Percentiles rank a stretch among this genome's conserved stretches.
Conservation (phyloP, 208 protist genomes). For the Leishmania martiniquensis region DNA sequence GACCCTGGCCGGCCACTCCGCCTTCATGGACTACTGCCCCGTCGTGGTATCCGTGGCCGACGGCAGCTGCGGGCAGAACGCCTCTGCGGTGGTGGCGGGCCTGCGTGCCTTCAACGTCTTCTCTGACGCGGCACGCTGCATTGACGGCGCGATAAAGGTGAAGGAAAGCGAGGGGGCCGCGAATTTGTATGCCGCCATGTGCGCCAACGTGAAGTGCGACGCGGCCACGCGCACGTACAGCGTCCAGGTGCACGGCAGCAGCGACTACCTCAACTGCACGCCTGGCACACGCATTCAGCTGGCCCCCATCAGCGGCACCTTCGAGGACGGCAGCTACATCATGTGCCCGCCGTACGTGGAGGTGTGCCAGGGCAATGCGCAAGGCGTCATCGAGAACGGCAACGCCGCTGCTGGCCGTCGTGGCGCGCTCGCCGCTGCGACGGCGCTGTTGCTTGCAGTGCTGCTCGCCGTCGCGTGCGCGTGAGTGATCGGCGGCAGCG, state of each 20-base stretch:
- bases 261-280: neutral
- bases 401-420: neutral
- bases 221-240: slow-evolving; percentile 1
- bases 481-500: neutral
- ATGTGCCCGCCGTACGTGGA: slow-evolving; percentile 14
- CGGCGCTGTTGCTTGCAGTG: neutral
- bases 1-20: neutral
- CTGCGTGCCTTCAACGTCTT: neutral
- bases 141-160: neutral
- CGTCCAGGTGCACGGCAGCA: slow-evolving; percentile 5
- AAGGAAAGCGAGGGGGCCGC: too few relatives aligned
- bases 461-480: neutral
- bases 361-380: slow-evolving; percentile 8
- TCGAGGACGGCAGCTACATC: slow-evolving; percentile 5
- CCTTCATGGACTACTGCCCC: slow-evolving; percentile 6
- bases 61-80: neutral
- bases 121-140: slow-evolving; percentile 5
- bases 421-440: neutral
- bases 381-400: neutral
- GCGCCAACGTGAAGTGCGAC: slow-evolving; percentile 7
- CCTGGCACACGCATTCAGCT: neutral
- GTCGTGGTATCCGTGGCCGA: neutral
- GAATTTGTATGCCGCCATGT: slow-evolving; percentile 1
- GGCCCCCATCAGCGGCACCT: neutral
- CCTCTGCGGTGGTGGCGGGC: neutral